Conservation (phyloP, 192 early-diverging fungal species). For the Umbelopsis isabellina region DNA sequence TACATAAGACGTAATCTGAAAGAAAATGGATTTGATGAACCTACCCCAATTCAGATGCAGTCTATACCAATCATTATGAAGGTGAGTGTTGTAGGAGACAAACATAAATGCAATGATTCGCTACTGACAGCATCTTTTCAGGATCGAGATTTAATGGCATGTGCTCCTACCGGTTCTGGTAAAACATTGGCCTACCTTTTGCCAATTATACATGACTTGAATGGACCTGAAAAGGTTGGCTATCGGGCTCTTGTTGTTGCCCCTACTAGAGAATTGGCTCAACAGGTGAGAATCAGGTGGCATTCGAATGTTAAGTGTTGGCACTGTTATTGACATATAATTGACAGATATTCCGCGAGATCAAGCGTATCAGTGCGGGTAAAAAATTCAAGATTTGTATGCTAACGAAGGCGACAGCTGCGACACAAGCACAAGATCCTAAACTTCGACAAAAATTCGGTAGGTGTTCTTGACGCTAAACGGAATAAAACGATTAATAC, state of each 20-base stretch:
- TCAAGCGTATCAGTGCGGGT: conserved; percentile 73
- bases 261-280: conserved; percentile 92
- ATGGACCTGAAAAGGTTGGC: conserved; percentile 77
- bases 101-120: neutral
- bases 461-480: conserved; percentile 12
- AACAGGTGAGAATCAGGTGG: conserved; percentile 51
- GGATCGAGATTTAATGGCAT: conserved; percentile 93
- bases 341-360: conserved; percentile 80
- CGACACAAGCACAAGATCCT: conserved; percentile 68
- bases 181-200: conserved; percentile 96
- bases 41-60: conserved; percentile 52
- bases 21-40: conserved; percentile 62
- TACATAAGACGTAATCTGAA: conserved; percentile 78
- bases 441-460: conserved; percentile 69
- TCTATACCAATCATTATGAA: conserved; percentile 72
- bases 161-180: conserved; percentile 97
- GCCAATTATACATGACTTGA: conserved; percentile 86
- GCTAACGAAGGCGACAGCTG: conserved; percentile 80
- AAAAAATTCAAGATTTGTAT: conserved; percentile 82
- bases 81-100: conserved; percentile 31
- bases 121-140: conserved; percentile 14
- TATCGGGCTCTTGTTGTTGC: conserved; percentile 91
- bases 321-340: neutral
- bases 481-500: neutral
- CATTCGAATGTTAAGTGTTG: neutral